phyloP scores from a whole-genome alignment of 352 stramenopile species.

The Pythium sp. region DNA sequence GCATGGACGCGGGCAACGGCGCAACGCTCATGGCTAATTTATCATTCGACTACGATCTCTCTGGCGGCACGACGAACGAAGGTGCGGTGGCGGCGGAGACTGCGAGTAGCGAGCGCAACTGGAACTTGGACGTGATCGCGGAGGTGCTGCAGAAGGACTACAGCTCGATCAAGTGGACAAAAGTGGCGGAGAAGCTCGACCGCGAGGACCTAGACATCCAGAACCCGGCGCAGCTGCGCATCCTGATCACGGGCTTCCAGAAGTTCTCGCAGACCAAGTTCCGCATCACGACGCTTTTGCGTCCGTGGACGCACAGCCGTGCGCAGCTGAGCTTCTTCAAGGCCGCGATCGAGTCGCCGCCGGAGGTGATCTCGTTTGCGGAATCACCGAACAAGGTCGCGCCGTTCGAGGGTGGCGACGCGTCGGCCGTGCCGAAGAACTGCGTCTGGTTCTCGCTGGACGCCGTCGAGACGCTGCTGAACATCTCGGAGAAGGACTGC shows the following conservation, averaged over 20 bases:
- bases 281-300: slow-evolving; percentile 62
- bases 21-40: slow-evolving; percentile 80
- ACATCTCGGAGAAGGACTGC: slow-evolving; percentile 79
- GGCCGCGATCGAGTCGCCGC: slow-evolving; percentile 75
- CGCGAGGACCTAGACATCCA: slow-evolving; percentile 69
- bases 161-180: slow-evolving; percentile 80
- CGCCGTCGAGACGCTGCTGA: slow-evolving; percentile 75
- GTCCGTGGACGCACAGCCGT: slow-evolving; percentile 75
- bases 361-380: slow-evolving; percentile 75
- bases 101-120: slow-evolving; percentile 22
- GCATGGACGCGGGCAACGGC: slow-evolving; percentile 58
- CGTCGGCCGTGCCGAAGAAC: slow-evolving; percentile 80
- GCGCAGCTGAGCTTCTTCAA: slow-evolving; percentile 77
- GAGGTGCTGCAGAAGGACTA: slow-evolving; percentile 86
- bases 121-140: slow-evolving; percentile 85
- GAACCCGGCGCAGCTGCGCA: slow-evolving; percentile 57
- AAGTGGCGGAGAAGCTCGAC: slow-evolving; percentile 84
- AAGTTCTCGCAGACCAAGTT: slow-evolving; percentile 83
- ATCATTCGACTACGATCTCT: slow-evolving; percentile 71
- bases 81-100: slow-evolving; percentile 29
- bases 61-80: slow-evolving; percentile 22
- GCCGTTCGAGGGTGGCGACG: slow-evolving; percentile 85
- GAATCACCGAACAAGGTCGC: slow-evolving; percentile 80
- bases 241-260: slow-evolving; percentile 79
- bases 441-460: slow-evolving; percentile 87